A percentile compares a stretch with the other conserved stretches of the same genome.
Conservation (phyloP, 352 stramenopile genomes). For the Pythium aristosporum region DNA sequence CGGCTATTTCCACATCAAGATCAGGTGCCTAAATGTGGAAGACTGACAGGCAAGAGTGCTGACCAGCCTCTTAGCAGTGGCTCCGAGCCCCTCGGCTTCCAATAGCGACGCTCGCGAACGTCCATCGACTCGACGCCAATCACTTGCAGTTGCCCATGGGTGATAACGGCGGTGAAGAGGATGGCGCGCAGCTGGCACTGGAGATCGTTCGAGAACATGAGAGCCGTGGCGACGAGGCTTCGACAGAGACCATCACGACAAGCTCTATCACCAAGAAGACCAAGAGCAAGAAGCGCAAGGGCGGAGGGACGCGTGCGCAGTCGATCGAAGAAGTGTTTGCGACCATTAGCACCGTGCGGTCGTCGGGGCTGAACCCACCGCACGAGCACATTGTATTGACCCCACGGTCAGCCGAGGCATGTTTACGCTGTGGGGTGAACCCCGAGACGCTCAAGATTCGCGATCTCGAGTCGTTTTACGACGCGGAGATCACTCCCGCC, state of each 20-base stretch:
- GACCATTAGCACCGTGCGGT: conserved; percentile 68
- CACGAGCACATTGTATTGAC: conserved; percentile 82
- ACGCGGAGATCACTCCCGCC: conserved; percentile 71
- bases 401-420: conserved; percentile 86
- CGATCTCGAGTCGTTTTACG: conserved; percentile 91
- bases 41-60: neutral
- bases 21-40: neutral
- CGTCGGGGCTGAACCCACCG: conserved; percentile 67
- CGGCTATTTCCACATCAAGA: conserved; percentile 5
- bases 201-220: conserved; percentile 14
- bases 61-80: neutral
- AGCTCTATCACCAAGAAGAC: conserved; percentile 33
- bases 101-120: neutral
- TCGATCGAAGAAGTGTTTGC: conserved; percentile 81
- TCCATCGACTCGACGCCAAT: neutral
- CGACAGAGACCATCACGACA: neutral
- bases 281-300: conserved; percentile 63
- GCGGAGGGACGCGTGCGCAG: conserved; percentile 41
- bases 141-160: neutral
- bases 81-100: neutral
- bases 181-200: conserved; percentile 17
- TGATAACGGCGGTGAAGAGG: neutral
- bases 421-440: conserved; percentile 90
- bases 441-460: conserved; percentile 91
- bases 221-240: neutral